phyloP scores from a whole-genome alignment of 2,329 filamentous ascomycete genomes.

The Shiraia sp. region DNA sequence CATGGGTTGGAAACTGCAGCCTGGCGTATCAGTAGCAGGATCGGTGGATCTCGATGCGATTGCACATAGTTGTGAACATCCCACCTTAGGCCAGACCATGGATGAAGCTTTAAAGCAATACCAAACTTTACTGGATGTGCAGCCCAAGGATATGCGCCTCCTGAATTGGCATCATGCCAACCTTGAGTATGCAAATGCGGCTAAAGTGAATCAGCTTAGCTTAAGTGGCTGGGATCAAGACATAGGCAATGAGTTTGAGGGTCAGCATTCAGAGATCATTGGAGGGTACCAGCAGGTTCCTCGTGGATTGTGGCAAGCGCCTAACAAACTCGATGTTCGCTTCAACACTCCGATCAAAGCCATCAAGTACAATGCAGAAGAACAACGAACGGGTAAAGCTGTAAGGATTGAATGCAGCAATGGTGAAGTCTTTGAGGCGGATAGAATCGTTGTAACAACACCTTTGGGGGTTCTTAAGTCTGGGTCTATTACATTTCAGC shows the following conservation, averaged over 20 bases:
- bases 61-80: conserved; percentile 62
- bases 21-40: conserved; percentile 61
- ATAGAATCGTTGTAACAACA: conserved; percentile 86
- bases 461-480: conserved; percentile 91
- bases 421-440: conserved; percentile 77
- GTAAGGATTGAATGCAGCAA: conserved; percentile 67
- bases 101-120: conserved; percentile 92
- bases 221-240: conserved; percentile 95
- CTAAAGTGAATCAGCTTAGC: conserved; percentile 83
- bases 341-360: conserved; percentile 73
- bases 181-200: conserved; percentile 95
- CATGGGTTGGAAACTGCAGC: conserved; percentile 81
- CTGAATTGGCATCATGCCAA: conserved; percentile 99
- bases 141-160: conserved; percentile 82
- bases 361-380: conserved; percentile 62
- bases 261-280: conserved; percentile 87
- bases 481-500: conserved; percentile 81
- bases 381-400: conserved; percentile 22
- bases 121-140: conserved; percentile 77
- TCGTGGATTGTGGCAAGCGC: conserved; percentile 79
- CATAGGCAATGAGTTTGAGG: conserved; percentile 96
- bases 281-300: conserved; percentile 94
- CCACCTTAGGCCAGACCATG: conserved; percentile 87
- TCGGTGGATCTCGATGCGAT: conserved; percentile 73
- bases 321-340: conserved; percentile 74